Evolutionary conservation across 768 basidiomycete genomes (phyloP).

Genomic region (Neoboletus subvelutipes): DNA sequence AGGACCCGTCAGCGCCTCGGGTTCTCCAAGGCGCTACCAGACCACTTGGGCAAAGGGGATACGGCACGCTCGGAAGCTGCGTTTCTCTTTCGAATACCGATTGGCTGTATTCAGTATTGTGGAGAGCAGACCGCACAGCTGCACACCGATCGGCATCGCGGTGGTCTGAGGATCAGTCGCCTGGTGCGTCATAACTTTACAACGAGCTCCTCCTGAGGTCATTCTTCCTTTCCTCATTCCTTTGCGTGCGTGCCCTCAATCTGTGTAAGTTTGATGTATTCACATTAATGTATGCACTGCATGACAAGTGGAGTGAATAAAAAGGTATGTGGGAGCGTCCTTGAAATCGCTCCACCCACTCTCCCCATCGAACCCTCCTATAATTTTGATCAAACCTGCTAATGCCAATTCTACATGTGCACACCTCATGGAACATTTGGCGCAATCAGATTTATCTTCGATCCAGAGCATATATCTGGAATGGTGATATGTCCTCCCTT

Average conservation of each 20-base stretch:
- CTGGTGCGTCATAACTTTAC: background rate
- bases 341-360: background rate
- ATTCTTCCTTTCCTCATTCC: background rate
- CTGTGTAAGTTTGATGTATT: conserved; percentile 1
- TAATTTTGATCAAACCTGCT: background rate
- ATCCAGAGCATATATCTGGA: background rate
- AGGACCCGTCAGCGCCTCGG: background rate
- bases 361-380: background rate
- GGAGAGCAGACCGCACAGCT: background rate
- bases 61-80: background rate
- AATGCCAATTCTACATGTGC: conserved; percentile 6
- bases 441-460: background rate
- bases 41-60: background rate
- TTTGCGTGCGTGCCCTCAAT: background rate
- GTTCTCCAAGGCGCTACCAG: background rate
- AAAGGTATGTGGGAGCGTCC: background rate
- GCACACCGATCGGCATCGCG: background rate
- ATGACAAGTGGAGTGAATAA: background rate
- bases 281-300: background rate
- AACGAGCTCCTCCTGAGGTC: conserved; percentile 1
- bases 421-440: conserved; percentile 9
- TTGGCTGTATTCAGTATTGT: background rate
- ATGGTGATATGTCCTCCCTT: background rate
- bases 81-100: conserved; percentile 6
- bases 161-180: conserved; percentile 16